Base-by-base conservation (phyloP, 495 filamentous ascomycete species). In the Penicillium macrosclerotiorum region DNA sequence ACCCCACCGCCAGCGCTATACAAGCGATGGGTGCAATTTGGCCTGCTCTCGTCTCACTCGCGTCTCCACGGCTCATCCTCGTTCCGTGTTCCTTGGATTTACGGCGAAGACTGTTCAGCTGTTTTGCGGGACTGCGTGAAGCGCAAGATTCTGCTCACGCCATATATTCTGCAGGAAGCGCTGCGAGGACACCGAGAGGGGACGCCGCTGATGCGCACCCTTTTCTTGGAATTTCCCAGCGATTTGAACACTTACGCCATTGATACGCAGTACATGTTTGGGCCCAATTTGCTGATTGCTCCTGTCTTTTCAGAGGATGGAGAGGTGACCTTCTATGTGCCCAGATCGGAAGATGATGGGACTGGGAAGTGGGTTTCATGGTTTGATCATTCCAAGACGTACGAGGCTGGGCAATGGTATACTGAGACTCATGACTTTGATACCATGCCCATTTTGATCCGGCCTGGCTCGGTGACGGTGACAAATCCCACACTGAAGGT, bases 11-110 rank as follows among this genome's bases (percentile, higher is more conserved):
- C 83, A 0, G 80, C 80, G 58, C 77, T 88, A 47, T 89, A 89
- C 61, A 89, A 88, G 61, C 79, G 85, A 25, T 89, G 84, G 84
- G 82, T 88, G 5, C 82, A 83, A 4, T 86, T 87, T 49, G 83
- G 85, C 0, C 72, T 88, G 0, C 59, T 89, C 11, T 86, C 80
- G 51, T 79, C 78, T 0, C 83, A 87, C 59, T 83, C 77, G 26
- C 78, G 83, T 3, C 69, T 89, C 3, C 84, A 87, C 60, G 84
- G 84, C 1, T 67, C 64, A n/a, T 78, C 74, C 19, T 81, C 78
- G 9, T 88, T 85, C 67, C 81, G 83, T 19, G 83, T 87, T 8
- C 84, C 84, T 18, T 88, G 84, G 84, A 76, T 80, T 14, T 81
- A 86, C 51, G 84, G 84, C 43, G 63, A 81, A 46, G 78, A 84